These are phyloP conservation scores for Scutellaria baicalensis DNA, from an alignment of 257 asterid species.

Conservation along the genomic window DNA sequence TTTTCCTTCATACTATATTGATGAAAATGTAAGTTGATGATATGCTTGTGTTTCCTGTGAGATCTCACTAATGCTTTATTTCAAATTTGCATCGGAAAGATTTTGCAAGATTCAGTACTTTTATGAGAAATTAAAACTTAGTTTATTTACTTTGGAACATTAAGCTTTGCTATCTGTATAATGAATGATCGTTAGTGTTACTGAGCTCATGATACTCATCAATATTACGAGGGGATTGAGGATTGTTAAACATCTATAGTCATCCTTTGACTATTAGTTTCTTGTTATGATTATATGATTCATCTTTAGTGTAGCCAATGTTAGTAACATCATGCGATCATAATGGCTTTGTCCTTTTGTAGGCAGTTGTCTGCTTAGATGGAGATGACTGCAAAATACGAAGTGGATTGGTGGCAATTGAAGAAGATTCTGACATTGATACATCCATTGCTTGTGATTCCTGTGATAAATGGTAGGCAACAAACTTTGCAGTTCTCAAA, in stretches of 20 bases:
- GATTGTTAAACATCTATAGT: neutral
- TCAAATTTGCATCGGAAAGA: conserved; percentile 10
- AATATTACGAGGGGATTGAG: neutral
- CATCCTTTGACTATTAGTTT: neutral
- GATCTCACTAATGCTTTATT: neutral
- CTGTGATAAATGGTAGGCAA: conserved; percentile 80
- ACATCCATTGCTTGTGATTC: conserved; percentile 98
- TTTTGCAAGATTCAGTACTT: conserved; percentile 1
- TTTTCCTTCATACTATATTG: conserved; percentile 95
- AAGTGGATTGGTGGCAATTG: conserved; percentile 53
- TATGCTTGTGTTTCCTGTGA: conserved; percentile 9
- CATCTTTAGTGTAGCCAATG: neutral
- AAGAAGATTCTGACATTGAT: conserved; percentile 76
- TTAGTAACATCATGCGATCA: conserved; percentile 26
- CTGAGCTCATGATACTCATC: conserved; percentile 4
- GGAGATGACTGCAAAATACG: conserved; percentile 92
- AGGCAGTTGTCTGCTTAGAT: conserved; percentile 98
- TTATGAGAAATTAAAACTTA: neutral
- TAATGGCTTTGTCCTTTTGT: conserved; percentile 36
- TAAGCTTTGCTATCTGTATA: neutral
- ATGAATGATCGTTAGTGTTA: neutral
- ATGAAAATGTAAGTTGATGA: conserved; percentile 79
- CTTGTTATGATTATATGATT: neutral
- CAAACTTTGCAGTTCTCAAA: neutral
- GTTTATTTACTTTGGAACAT: conserved; percentile 2